phyloP scores from a whole-genome alignment of 2,329 filamentous ascomycete species.

The Ascochyta lentis region DNA sequence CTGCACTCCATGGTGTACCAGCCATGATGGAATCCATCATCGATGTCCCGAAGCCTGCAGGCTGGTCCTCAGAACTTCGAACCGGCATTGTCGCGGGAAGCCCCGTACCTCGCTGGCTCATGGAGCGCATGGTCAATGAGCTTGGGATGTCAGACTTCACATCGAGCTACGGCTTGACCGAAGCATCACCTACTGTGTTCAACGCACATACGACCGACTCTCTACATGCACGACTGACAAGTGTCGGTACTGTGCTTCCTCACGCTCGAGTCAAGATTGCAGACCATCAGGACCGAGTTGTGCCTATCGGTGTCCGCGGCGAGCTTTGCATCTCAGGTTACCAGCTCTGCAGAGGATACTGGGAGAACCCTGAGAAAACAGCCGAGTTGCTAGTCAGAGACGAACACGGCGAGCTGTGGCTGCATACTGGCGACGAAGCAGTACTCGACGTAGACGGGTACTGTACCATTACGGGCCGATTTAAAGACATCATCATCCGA shows the following conservation, averaged over 20 bases:
- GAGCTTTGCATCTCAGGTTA: constrained; percentile 82
- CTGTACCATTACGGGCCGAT: constrained; percentile 74
- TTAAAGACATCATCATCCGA: constrained; percentile 81
- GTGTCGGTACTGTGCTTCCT: constrained; percentile 78
- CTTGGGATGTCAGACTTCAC: constrained; percentile 78
- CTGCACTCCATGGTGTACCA: constrained; percentile 80
- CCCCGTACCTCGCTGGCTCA: constrained; percentile 75
- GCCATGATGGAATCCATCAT: constrained; percentile 80
- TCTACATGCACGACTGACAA: constrained; percentile 69
- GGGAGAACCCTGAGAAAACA: constrained; percentile 76
- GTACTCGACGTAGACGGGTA: constrained; percentile 59
- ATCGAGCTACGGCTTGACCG: constrained; percentile 67
- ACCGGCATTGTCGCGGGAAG: constrained; percentile 83
- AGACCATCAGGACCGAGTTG: constrained; percentile 67
- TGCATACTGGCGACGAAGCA: constrained; percentile 51
- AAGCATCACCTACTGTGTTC: constrained; percentile 81
- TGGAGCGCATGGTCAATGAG: constrained; percentile 73
- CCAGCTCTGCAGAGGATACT: constrained; percentile 70
- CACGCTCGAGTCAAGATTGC: constrained; percentile 79
- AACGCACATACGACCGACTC: constrained; percentile 78
- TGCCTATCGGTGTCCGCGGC: constrained; percentile 72
- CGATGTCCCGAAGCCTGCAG: constrained; percentile 54
- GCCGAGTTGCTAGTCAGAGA: constrained; percentile 74
- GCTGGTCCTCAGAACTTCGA: constrained; percentile 59
- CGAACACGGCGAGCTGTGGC: constrained; percentile 58